These are phyloP conservation scores for Parathielavia appendiculata DNA, from an alignment of 495 filamentous ascomycete species.

Conservation along the genomic window DNA sequence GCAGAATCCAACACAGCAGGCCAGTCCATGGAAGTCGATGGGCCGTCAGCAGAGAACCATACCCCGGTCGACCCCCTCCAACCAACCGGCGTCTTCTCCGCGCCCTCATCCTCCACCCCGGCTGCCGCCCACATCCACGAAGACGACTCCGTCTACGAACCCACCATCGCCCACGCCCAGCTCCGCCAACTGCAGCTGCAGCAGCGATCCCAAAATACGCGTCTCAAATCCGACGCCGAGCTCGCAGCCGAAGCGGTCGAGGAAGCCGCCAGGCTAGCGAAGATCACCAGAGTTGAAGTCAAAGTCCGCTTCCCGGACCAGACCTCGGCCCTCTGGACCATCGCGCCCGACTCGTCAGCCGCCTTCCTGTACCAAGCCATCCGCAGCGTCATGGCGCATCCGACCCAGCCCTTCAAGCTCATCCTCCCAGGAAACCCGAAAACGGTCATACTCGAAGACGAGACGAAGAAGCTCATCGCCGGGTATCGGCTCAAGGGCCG, in stretches of 20 bases:
- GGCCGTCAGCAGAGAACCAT: slow-evolving; percentile 12
- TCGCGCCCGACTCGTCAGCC: slow-evolving; percentile 59
- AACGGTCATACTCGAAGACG: slow-evolving; percentile 32
- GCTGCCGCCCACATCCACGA: slow-evolving; percentile 60
- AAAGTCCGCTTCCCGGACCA: slow-evolving; percentile 86
- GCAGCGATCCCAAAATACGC: slow-evolving; percentile 57
- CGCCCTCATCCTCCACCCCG: slow-evolving; percentile 67
- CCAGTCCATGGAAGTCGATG: slow-evolving; percentile 8
- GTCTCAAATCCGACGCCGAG: slow-evolving; percentile 64
- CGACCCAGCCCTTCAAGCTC: slow-evolving; percentile 46
- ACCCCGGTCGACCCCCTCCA: slow-evolving; percentile 29
- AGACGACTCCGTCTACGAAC: slow-evolving; percentile 71
- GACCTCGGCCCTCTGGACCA: slow-evolving; percentile 59
- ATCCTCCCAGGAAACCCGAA: slow-evolving; percentile 34
- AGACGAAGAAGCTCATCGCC: slow-evolving; percentile 56
- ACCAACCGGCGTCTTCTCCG: slow-evolving; percentile 66
- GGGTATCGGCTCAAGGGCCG: slow-evolving; percentile 63
- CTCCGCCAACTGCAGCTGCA: slow-evolving; percentile 70
- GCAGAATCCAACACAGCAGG: slow-evolving; percentile 2
- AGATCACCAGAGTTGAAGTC: slow-evolving; percentile 63
- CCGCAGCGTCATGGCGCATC: slow-evolving; percentile 43
- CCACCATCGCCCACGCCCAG: slow-evolving; percentile 80
- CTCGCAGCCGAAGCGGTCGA: slow-evolving; percentile 52
- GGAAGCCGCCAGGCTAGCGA: slow-evolving; percentile 56
- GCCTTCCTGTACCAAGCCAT: slow-evolving; percentile 64